Percentiles rank a stretch among this genome's conserved stretches.
Evolutionary conservation across 2,329 filamentous ascomycete genomes (phyloP).

Genomic region (Apiospora arundinis): DNA sequence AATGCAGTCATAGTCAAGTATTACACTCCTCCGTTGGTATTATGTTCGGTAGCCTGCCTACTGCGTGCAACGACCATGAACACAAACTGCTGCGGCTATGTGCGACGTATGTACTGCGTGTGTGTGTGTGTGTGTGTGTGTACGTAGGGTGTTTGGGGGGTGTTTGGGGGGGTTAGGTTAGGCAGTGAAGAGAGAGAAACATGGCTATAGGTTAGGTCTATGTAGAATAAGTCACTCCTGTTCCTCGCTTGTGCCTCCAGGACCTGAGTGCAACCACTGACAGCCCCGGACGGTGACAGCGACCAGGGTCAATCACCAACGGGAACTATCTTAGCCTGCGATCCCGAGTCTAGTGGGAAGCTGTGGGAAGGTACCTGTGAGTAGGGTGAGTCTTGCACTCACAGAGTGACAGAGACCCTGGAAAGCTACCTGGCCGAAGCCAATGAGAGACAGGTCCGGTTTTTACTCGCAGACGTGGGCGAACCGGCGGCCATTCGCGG

Average conservation of each 20-base stretch:
- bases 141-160: too few species aligned
- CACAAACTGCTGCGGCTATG: background rate
- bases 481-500: constrained; percentile 4
- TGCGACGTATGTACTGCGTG: background rate
- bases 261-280: constrained; percentile 21
- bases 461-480: constrained; percentile 18
- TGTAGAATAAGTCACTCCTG: background rate
- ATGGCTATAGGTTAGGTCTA: too few species aligned
- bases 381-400: background rate
- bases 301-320: constrained; percentile 22
- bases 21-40: background rate
- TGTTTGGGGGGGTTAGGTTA: background rate
- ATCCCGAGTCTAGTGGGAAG: constrained; percentile 14
- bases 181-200: background rate
- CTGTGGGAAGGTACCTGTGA: background rate
- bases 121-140: too few species aligned
- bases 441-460: background rate
- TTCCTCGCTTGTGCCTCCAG: constrained; percentile 1
- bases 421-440: background rate
- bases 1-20: background rate
- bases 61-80: background rate
- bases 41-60: background rate
- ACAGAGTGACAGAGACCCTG: background rate
- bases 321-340: constrained; percentile 23
- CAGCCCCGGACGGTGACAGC: background rate